These are phyloP conservation scores for Emericellopsis cladophorae DNA, from an alignment of 2,329 filamentous ascomycete species.

Conservation along the genomic window DNA sequence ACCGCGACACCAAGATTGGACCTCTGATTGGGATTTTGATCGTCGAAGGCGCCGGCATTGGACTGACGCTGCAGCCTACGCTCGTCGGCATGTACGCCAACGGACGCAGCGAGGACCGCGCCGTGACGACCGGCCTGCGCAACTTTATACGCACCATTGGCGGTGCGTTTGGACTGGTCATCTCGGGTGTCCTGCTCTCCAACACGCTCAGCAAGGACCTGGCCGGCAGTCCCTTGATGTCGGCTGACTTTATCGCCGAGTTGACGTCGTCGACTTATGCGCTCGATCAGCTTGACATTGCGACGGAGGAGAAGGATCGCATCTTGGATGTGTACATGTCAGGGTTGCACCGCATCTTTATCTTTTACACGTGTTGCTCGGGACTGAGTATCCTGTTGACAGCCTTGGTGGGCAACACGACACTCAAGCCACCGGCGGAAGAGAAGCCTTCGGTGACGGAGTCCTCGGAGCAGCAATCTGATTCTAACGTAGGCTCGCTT, in stretches of 20 bases:
- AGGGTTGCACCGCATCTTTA: slow-evolving; percentile 13
- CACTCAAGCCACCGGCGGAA: slow-evolving; percentile 4
- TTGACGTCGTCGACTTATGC: slow-evolving; percentile 12
- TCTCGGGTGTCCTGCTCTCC: slow-evolving; percentile 14
- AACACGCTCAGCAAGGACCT: background rate
- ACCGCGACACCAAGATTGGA: slow-evolving; percentile 10
- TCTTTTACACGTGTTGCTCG: slow-evolving; percentile 9
- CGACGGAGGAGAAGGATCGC: slow-evolving; percentile 5
- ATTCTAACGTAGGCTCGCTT: too few relatives aligned
- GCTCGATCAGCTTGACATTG: slow-evolving; percentile 8
- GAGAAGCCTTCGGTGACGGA: background rate
- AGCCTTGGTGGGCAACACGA: slow-evolving; percentile 9
- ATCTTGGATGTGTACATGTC: slow-evolving; percentile 15
- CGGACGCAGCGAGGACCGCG: slow-evolving; percentile 18
- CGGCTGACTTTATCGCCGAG: slow-evolving; percentile 8
- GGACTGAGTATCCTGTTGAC: slow-evolving; percentile 7
- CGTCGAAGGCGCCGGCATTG: slow-evolving; percentile 19
- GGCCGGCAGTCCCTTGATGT: slow-evolving; percentile 1
- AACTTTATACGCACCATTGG: slow-evolving; percentile 24
- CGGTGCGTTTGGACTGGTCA: slow-evolving; percentile 6
- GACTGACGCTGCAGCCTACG: slow-evolving; percentile 21
- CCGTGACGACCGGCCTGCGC: slow-evolving; percentile 22
- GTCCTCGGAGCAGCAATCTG: background rate
- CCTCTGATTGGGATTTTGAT: slow-evolving; percentile 16
- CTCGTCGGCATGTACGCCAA: slow-evolving; percentile 23